These are phyloP conservation scores for Scalesia atractyloides DNA, from an alignment of 129 eudicot genomes.

Conservation along the genomic window DNA sequence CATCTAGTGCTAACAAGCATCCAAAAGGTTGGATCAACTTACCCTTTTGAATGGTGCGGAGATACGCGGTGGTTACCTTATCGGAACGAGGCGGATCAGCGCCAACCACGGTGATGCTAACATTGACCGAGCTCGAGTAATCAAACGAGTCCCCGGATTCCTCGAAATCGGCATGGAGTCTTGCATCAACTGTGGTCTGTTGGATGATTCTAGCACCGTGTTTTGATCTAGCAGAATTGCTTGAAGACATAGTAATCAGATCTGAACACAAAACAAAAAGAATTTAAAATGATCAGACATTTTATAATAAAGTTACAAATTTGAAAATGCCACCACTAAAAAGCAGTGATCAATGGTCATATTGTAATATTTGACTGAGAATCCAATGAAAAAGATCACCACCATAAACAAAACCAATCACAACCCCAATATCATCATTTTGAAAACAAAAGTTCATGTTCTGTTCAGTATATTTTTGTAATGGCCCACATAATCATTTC, in stretches of 20 bases:
- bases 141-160: conserved; percentile 79
- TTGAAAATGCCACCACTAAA: conserved; percentile 29
- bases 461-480: conserved; percentile 4
- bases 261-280: conserved; percentile 27
- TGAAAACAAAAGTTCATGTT: background rate
- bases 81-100: conserved; percentile 50
- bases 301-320: conserved; percentile 15
- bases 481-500: conserved; percentile 32
- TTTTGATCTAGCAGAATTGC: conserved; percentile 62
- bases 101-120: conserved; percentile 29
- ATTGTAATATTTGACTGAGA: conserved; percentile 9
- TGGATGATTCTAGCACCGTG: conserved; percentile 77
- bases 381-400: conserved; percentile 28
- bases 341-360: conserved; percentile 8
- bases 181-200: conserved; percentile 87
- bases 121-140: conserved; percentile 76
- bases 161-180: conserved; percentile 88
- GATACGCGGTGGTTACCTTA: conserved; percentile 82
- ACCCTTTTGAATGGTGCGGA: conserved; percentile 85
- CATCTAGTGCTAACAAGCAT: conserved; percentile 85
- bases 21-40: conserved; percentile 87
- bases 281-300: conserved; percentile 11
- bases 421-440: background rate
- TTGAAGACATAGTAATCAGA: conserved; percentile 61
- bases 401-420: background rate